phyloP scores from a whole-genome alignment of 352 stramenopile species.

The Pythium guiyangense region DNA sequence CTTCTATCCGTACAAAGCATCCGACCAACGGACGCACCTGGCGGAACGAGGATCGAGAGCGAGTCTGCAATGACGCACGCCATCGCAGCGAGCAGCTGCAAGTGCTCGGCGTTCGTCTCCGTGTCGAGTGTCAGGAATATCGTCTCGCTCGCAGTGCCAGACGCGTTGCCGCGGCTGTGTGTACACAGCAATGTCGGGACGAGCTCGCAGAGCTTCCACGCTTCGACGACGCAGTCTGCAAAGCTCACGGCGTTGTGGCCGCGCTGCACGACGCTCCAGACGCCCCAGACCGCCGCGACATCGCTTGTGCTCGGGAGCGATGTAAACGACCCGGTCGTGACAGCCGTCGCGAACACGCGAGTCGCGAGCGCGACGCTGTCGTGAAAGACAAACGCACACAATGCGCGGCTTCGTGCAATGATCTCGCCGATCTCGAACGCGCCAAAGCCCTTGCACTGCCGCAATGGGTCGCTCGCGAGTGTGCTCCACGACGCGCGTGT shows the following conservation, averaged over 20 bases:
- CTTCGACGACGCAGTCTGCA: constrained; percentile 12
- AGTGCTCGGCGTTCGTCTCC: constrained; percentile 11
- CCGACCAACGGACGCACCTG: constrained; percentile 11
- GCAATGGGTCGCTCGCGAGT: neutral
- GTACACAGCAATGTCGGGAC: constrained; percentile 3
- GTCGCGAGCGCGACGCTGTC: constrained; percentile 5
- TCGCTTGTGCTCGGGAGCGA: neutral
- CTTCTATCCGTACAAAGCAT: neutral
- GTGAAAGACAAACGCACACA: constrained; percentile 5
- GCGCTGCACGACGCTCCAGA: constrained; percentile 18
- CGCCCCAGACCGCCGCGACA: constrained; percentile 1
- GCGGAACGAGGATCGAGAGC: constrained; percentile 16
- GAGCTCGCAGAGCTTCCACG: constrained; percentile 20
- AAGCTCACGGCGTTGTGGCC: constrained; percentile 13
- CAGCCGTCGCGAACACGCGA: constrained; percentile 2
- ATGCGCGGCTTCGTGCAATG: neutral
- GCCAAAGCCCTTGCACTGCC: neutral
- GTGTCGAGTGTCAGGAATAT: constrained; percentile 16
- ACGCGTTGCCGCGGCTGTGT: no score
- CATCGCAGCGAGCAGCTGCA: constrained; percentile 20
- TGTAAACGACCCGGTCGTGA: neutral
- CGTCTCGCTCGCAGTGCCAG: neutral
- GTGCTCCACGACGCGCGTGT: neutral
- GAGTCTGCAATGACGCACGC: constrained; percentile 31
- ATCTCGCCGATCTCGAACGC: constrained; percentile 12